phyloP scores from a whole-genome alignment of 1,284 basidiomycete species.

The Peniophora sp. region DNA sequence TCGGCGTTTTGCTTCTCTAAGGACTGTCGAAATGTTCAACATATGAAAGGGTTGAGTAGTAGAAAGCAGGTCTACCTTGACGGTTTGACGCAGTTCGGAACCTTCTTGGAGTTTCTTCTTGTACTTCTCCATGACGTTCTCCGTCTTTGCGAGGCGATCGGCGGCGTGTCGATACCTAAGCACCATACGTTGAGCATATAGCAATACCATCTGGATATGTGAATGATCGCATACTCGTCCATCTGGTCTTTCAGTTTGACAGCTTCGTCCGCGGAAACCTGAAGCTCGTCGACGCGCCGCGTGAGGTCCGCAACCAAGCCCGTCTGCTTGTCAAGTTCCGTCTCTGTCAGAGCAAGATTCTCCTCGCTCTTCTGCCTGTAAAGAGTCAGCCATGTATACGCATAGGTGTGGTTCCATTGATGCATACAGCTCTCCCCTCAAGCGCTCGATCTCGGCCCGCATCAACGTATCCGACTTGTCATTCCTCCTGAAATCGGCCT shows the following conservation, averaged over 20 bases:
- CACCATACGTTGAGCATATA: conserved; percentile 4
- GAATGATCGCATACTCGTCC: conserved; percentile 66
- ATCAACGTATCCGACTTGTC: conserved; percentile 66
- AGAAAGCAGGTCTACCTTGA: conserved; percentile 51
- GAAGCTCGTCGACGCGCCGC: conserved; percentile 78
- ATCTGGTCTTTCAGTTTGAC: conserved; percentile 84
- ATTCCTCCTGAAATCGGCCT: conserved; percentile 48
- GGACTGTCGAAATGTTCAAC: conserved; percentile 34
- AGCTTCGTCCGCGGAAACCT: conserved; percentile 69
- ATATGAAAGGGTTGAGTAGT: not conserved
- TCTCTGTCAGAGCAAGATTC: conserved; percentile 72
- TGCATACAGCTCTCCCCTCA: conserved; percentile 75
- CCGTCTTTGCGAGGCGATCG: conserved; percentile 87
- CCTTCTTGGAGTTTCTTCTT: conserved; percentile 97
- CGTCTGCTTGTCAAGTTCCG: conserved; percentile 73
- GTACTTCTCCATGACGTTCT: conserved; percentile 98
- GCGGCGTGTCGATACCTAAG: conserved; percentile 80
- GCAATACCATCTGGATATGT: not conserved
- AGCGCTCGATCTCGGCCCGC: conserved; percentile 71
- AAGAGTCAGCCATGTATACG: conserved; percentile 19
- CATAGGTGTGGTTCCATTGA: not conserved
- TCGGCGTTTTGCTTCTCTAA: conserved; percentile 91
- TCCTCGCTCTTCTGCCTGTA: conserved; percentile 86
- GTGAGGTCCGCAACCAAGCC: conserved; percentile 64
- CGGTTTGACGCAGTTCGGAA: conserved; percentile 78